A percentile compares a stretch with the other conserved stretches of the same genome.
These are phyloP conservation scores for Kwoniella shivajii DNA, from an alignment of 1,284 basidiomycete species.

Conservation along the genomic window DNA sequence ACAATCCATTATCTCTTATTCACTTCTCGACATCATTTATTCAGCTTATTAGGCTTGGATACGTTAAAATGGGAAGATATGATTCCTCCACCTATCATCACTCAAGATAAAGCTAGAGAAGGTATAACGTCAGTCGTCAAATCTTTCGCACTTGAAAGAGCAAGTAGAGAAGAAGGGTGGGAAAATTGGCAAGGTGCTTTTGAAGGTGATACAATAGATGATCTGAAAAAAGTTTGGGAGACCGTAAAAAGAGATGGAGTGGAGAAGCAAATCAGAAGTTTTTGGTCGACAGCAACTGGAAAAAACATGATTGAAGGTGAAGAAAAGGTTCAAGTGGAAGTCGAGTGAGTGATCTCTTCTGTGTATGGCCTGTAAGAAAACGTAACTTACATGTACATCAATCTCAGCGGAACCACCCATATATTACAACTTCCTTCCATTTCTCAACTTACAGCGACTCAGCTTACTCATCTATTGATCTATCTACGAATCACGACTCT, in stretches of 20 bases:
- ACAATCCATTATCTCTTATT: conserved; percentile 49
- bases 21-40: conserved; percentile 43
- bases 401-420: conserved; percentile 20
- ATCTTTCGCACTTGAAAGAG: conserved; percentile 17
- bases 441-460: conserved; percentile 25
- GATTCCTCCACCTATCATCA: conserved; percentile 35
- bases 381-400: conserved; percentile 19
- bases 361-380: background rate
- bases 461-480: conserved; percentile 37
- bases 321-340: conserved; percentile 35
- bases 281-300: conserved; percentile 32
- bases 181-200: conserved; percentile 38
- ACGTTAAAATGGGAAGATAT: conserved; percentile 40
- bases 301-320: conserved; percentile 23
- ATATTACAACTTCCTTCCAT: conserved; percentile 41
- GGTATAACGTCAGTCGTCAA: conserved; percentile 42
- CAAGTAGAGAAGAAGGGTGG: conserved; percentile 27
- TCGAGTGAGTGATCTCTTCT: conserved; percentile 35
- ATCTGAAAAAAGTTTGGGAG: conserved; percentile 23
- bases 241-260: conserved; percentile 13
- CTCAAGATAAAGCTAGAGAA: conserved; percentile 29
- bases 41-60: conserved; percentile 23
- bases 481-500: conserved; percentile 45
- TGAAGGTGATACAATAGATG: conserved; percentile 25
- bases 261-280: conserved; percentile 19